Evolutionary conservation across 2,329 filamentous ascomycete species (phyloP).

Genomic region (Capronia epimyces): DNA sequence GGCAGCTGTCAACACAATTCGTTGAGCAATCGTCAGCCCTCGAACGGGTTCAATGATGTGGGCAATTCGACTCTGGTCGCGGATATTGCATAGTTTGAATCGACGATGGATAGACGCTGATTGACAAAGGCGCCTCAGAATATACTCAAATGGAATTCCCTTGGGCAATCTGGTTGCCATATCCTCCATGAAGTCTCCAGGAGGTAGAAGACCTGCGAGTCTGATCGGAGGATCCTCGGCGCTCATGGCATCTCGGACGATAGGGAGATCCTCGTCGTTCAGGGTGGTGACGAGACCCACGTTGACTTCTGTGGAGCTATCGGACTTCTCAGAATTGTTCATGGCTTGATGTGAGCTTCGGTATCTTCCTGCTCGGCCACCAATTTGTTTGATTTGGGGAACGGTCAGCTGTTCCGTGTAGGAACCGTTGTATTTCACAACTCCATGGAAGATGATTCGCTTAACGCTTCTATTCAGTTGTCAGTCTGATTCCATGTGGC

Average conservation of each 20-base stretch:
- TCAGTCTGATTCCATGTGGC: constrained; percentile 10
- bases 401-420: constrained; percentile 56
- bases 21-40: constrained; percentile 64
- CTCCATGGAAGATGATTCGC: constrained; percentile 78
- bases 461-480: constrained; percentile 59
- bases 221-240: constrained; percentile 60
- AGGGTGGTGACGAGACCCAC: constrained; percentile 75
- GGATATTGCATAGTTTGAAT: constrained; percentile 66
- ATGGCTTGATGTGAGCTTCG: constrained; percentile 60
- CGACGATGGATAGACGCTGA: constrained; percentile 58
- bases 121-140: constrained; percentile 69
- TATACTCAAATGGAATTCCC: constrained; percentile 73
- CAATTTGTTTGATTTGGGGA: constrained; percentile 90
- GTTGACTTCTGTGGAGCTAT: constrained; percentile 30
- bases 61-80: constrained; percentile 60
- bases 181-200: constrained; percentile 62
- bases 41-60: constrained; percentile 68
- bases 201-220: constrained; percentile 69
- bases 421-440: constrained; percentile 64
- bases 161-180: constrained; percentile 79
- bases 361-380: constrained; percentile 82
- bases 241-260: constrained; percentile 59
- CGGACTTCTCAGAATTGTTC: constrained; percentile 13
- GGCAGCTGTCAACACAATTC: constrained; percentile 67
- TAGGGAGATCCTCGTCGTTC: constrained; percentile 60